These are phyloP conservation scores for Lentinula boryana DNA, from an alignment of 768 basidiomycete species.

Conservation along the genomic window DNA sequence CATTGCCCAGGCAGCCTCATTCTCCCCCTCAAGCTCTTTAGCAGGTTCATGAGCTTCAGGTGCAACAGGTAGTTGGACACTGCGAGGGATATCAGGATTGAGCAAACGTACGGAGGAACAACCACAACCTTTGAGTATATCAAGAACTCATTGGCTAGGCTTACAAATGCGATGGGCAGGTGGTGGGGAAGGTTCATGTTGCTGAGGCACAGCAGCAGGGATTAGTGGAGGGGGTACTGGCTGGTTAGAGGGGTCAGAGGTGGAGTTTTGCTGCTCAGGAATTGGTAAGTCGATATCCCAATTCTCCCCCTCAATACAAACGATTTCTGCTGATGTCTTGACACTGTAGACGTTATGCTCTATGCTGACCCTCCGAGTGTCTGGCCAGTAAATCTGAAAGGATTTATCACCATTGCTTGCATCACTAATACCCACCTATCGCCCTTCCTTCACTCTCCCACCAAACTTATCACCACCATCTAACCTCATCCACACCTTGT, in stretches of 20 bases:
- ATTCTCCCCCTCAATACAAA: conserved; percentile 10
- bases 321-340: neutral
- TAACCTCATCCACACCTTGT: conserved; percentile 12
- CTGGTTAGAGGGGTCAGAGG: too few relatives aligned
- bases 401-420: conserved; percentile 8
- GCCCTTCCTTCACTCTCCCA: conserved; percentile 5
- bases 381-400: conserved; percentile 18
- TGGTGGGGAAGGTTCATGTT: neutral
- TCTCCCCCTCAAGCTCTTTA: conserved; percentile 1
- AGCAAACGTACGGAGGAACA: too few relatives aligned
- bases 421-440: conserved; percentile 13
- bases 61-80: neutral
- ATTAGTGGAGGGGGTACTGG: neutral
- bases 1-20: neutral
- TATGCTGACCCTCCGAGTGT: conserved; percentile 10
- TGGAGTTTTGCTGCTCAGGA: neutral
- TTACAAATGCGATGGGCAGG: neutral
- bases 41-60: neutral
- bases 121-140: neutral
- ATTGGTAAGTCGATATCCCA: conserved; percentile 2
- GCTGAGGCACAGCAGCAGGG: neutral
- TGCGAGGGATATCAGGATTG: neutral
- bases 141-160: neutral
- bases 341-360: conserved; percentile 10
- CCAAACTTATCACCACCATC: conserved; percentile 10